Base-by-base conservation (phyloP, 2,329 filamentous ascomycete species). In the Colletotrichum lupini region DNA sequence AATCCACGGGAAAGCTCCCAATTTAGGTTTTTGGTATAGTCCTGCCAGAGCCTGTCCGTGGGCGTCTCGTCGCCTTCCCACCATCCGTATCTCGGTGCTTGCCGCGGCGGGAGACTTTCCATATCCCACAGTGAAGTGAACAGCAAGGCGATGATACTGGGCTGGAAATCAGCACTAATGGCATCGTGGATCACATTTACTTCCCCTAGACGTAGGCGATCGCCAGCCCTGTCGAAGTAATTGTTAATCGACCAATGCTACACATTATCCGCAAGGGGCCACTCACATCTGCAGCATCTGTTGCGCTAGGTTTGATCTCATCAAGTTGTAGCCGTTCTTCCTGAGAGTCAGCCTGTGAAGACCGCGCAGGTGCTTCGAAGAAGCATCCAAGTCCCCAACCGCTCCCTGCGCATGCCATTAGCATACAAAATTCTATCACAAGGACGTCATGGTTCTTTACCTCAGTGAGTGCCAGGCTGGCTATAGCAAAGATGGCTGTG, bases 101-200 rank as follows among this genome's bases (percentile, higher is more conserved):
- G 79, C 55, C 79, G 77, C 5, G 81, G 81, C 11, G 81, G 81
- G 16, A 82, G 72, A 46, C 79, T 79, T 24, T 77, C 79, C 37
- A 82, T 79, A 52, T 85, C 84, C 79, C 84, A 84, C 52, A 86
- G 80, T 22, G 84, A 84, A 16, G 84, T 83, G 71, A 84, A 83
- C 5, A 86, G 77, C n/a, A 86, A 77, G 46, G 84, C 85, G 75
- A 86, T 84, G 63, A 85, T 82, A 59, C 84, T 83, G 32, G 84
- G 85, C 78, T 85, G 84, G 71, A 84, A 85, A 53, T 85, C 81
- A 30, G 80, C 79, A 53, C 67, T 74, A 24, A 75, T 76, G 58
- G 69, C 73, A 28, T 74, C 73, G 66, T 75, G 67, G 19, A 76
- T 67, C 32, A 82, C 80, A 73, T 84, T 84, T 56, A 84, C 82